phyloP scores from a whole-genome alignment of 306 rosid species.

The Datisca glomerata region DNA sequence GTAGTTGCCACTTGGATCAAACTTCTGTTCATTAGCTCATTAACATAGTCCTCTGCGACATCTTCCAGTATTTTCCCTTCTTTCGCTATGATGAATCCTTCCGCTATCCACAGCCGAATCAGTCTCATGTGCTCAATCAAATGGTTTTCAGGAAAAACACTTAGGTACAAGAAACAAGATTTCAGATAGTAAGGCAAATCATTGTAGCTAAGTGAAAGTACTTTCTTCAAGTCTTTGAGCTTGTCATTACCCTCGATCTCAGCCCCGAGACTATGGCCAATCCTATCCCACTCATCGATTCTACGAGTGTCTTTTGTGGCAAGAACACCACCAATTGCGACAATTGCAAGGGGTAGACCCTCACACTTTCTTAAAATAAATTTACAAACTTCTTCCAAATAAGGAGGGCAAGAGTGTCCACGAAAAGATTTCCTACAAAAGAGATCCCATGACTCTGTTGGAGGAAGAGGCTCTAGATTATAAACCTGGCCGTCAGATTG shows the following conservation, averaged over 20 bases:
- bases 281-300: slow-evolving; percentile 39
- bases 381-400: slow-evolving; percentile 20
- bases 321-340: not conserved
- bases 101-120: slow-evolving; percentile 11
- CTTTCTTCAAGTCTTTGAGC: not conserved
- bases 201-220: not conserved
- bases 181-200: not conserved
- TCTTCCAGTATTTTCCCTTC: slow-evolving; percentile 10
- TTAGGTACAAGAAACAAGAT: not conserved
- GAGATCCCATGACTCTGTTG: slow-evolving; percentile 34
- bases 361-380: slow-evolving; percentile 30
- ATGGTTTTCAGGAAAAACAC: not conserved
- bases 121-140: not conserved
- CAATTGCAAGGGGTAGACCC: slow-evolving; percentile 17
- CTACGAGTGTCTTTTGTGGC: not conserved
- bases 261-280: slow-evolving; percentile 23
- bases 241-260: slow-evolving; percentile 3
- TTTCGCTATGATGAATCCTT: slow-evolving; percentile 10
- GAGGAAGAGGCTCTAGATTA: slow-evolving; percentile 28
- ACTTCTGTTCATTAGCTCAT: slow-evolving; percentile 8
- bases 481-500: slow-evolving; percentile 21
- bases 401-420: slow-evolving; percentile 26
- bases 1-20: not conserved
- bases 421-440: slow-evolving; percentile 37
- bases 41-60: slow-evolving; percentile 8